Conservation (phyloP, 176 grass and related monocot genomes). For the Carex parvula region DNA sequence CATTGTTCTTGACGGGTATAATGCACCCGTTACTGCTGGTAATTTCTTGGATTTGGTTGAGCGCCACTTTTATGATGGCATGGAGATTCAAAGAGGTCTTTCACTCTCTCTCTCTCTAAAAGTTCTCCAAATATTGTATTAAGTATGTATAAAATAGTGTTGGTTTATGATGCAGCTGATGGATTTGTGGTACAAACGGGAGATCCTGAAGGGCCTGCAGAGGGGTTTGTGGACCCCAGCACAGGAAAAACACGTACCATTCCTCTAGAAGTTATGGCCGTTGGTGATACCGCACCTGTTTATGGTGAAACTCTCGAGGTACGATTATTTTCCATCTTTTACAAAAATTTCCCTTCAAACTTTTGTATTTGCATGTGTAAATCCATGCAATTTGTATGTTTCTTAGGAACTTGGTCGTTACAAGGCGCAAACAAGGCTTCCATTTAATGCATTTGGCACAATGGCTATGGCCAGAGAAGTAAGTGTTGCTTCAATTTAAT, state of each 20-base stretch:
- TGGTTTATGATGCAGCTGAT: constrained; percentile 64
- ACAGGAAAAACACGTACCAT: constrained; percentile 68
- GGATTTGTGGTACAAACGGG: constrained; percentile 99
- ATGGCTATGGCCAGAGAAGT: constrained; percentile 99
- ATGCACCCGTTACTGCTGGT: constrained; percentile 85
- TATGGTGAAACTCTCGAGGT: constrained; percentile 96
- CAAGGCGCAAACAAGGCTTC: constrained; percentile 94
- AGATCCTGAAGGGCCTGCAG: constrained; percentile 84
- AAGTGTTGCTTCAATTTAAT: constrained; percentile 28
- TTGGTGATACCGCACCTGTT: constrained; percentile 65
- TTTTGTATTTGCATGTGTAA: constrained; percentile 16
- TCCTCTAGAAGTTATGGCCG: constrained; percentile 85
- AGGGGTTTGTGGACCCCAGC: constrained; percentile 90
- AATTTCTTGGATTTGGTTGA: constrained; percentile 93
- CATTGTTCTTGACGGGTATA: constrained; percentile 96
- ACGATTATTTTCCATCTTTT: constrained; percentile 25
- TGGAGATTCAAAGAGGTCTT: constrained; percentile 96
- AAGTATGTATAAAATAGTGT: neutral
- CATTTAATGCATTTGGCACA: constrained; percentile 97
- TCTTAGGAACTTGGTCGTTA: constrained; percentile 90
- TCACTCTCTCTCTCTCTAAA: neutral
- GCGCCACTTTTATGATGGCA: constrained; percentile 94
- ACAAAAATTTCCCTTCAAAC: neutral
- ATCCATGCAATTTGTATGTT: neutral
- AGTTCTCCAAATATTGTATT: neutral